Percentiles rank a stretch among this genome's conserved stretches.
Evolutionary conservation across 306 rosid species (phyloP).

Genomic region (Clitoria ternatea): DNA sequence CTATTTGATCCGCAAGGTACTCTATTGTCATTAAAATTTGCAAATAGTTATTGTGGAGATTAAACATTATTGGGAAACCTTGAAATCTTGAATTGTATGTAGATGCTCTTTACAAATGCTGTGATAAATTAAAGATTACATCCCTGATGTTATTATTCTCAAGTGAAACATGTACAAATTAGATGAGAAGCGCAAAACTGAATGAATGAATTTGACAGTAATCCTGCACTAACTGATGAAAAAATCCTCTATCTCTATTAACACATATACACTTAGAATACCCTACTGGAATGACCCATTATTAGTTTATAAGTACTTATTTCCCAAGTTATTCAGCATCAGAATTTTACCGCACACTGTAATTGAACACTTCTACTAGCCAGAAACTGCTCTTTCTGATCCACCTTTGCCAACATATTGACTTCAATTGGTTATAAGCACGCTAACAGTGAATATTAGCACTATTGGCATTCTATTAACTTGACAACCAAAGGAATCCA

Average conservation of each 20-base stretch:
- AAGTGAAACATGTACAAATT: neutral
- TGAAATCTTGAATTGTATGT: neutral
- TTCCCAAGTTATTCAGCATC: neutral
- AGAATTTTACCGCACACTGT: neutral
- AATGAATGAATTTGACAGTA: neutral
- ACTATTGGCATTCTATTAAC: neutral
- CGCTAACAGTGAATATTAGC: neutral
- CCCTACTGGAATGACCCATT: neutral
- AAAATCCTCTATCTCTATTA: neutral
- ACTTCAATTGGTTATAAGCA: neutral
- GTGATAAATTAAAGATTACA: neutral
- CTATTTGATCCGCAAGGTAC: slow-evolving; percentile 87
- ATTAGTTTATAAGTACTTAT: slow-evolving; percentile 9
- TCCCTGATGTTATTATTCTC: neutral
- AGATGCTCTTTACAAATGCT: slow-evolving; percentile 5
- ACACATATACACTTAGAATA: neutral
- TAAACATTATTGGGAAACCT: neutral
- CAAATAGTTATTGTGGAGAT: neutral
- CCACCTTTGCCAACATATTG: neutral
- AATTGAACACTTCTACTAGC: neutral
- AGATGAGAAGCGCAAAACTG: neutral
- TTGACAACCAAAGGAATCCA: neutral
- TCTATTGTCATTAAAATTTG: neutral
- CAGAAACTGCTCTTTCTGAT: slow-evolving; percentile 1
- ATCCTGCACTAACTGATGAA: neutral